A percentile compares a stretch with the other conserved stretches of the same genome.
phyloP scores from a whole-genome alignment of 768 basidiomycete species.

The Pleurotus citrinopileatus region DNA sequence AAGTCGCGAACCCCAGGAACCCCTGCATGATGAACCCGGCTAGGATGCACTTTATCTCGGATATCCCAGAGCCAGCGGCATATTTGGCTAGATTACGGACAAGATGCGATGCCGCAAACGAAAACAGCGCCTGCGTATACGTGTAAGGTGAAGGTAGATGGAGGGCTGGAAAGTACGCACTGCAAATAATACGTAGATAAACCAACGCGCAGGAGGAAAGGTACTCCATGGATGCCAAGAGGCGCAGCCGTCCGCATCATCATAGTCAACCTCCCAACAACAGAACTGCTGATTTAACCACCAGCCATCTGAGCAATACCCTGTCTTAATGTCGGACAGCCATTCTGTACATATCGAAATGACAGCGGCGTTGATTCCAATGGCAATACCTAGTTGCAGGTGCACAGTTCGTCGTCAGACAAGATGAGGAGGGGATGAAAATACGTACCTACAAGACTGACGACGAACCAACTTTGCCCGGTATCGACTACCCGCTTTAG shows the following conservation, averaged over 20 bases:
- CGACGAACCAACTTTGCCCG: constrained; percentile 90
- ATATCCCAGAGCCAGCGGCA: constrained; percentile 97
- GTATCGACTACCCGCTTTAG: constrained; percentile 57
- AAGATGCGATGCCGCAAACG: constrained; percentile 85
- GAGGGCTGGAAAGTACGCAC: constrained; percentile 44
- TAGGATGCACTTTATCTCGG: constrained; percentile 97
- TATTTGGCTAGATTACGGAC: constrained; percentile 89
- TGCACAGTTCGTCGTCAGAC: neutral
- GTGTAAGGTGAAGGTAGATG: neutral
- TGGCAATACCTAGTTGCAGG: constrained; percentile 65
- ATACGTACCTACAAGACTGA: constrained; percentile 81
- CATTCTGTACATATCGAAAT: constrained; percentile 96
- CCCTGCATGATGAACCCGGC: constrained; percentile 98
- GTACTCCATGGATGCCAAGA: constrained; percentile 93
- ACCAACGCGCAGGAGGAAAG: constrained; percentile 68
- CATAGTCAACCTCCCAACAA: constrained; percentile 92
- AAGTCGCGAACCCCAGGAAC: constrained; percentile 85
- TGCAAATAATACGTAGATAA: constrained; percentile 85
- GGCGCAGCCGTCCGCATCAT: constrained; percentile 76
- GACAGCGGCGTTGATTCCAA: constrained; percentile 91
- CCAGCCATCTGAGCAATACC: constrained; percentile 96
- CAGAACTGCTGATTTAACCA: constrained; percentile 99
- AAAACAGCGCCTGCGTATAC: constrained; percentile 66
- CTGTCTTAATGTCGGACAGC: constrained; percentile 97
- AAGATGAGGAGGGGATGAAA: neutral